These are phyloP conservation scores for Drechslerella coelobrocha DNA, from an alignment of 2,329 filamentous ascomycete genomes.

Conservation along the genomic window DNA sequence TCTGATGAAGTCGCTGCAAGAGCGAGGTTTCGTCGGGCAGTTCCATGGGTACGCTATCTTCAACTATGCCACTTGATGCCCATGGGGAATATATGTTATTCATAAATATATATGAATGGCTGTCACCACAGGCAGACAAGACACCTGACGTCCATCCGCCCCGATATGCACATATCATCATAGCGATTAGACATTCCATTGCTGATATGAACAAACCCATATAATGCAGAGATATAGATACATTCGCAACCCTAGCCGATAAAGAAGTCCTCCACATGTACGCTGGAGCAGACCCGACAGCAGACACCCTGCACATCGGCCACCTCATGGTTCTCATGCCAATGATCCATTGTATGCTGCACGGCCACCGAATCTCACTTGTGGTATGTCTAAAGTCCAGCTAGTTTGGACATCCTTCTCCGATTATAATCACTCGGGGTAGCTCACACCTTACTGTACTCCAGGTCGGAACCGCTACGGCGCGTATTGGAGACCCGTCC, in stretches of 20 bases:
- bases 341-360: slow-evolving; percentile 81
- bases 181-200: not conserved
- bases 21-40: slow-evolving; percentile 34
- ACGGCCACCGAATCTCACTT: slow-evolving; percentile 70
- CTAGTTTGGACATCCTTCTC: not conserved
- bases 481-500: slow-evolving; percentile 79
- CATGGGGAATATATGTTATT: too few species aligned
- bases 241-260: slow-evolving; percentile 25
- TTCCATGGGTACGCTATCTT: slow-evolving; percentile 33
- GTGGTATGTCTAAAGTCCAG: slow-evolving; percentile 3
- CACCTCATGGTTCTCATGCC: slow-evolving; percentile 83
- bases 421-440: too few species aligned
- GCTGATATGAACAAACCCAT: not conserved
- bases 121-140: too few species aligned
- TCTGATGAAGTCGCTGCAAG: slow-evolving; percentile 12
- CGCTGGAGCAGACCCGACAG: slow-evolving; percentile 82
- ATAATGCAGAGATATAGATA: slow-evolving; percentile 16
- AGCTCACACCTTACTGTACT: slow-evolving; percentile 16
- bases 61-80: too few species aligned
- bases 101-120: too few species aligned
- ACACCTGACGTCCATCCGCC: too few species aligned
- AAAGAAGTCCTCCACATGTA: slow-evolving; percentile 62
- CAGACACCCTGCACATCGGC: slow-evolving; percentile 78
- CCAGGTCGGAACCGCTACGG: slow-evolving; percentile 74
- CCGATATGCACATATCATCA: too few species aligned